Evolutionary conservation across 2,329 filamentous ascomycete species (phyloP), one percentile per base, ranked within the genome.

Genomic region (Albophoma yamanashiensis): DNA sequence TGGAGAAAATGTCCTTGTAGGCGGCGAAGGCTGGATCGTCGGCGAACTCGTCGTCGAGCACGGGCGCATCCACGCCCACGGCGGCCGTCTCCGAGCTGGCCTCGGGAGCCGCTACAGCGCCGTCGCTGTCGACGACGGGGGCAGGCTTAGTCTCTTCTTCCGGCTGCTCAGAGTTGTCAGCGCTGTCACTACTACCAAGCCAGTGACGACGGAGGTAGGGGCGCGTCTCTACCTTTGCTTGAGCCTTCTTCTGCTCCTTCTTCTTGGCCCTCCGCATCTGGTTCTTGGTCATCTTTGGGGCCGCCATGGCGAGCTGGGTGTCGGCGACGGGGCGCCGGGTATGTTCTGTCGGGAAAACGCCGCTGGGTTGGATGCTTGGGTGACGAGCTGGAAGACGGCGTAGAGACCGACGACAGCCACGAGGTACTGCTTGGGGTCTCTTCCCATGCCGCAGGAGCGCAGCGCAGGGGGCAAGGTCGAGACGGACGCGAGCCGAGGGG

Each of bases 231-330:
- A 84, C 83, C 67, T 85, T 78, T 73, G 82, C 77, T 58, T 82
- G 76, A 66, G 84, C 75, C 69, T 86, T 86, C 78, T 95, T 95
- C 71, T 91, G 85, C 68, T 91, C 89, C 86, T 96, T 97, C 84
- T 94, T 96, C 80, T 93, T 92, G 56, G 91, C 89, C 73, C 93
- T 87, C 73, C 92, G 85, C 79, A 92, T 88, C 76, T 96, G 91
- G 76, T 97, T 97, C 80, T 97, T 97, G 73, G 89, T 92, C 79
- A 89, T 86, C 79, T 93, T 95, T 66, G 81, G 75, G 65, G 79
- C 74, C 69, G 83, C 84, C 85, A 87, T 88, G 70, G 73, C 78
- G 69, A 67, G 57, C 58, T 58, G 17, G 65, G 61, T 61, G 50
- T 62, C 59, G 64, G 66, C 65, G 69, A 67, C 63, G 59, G 62